Evolutionary conservation across 2,329 filamentous ascomycete species (phyloP).

Genomic region (Colletotrichum sp.): DNA sequence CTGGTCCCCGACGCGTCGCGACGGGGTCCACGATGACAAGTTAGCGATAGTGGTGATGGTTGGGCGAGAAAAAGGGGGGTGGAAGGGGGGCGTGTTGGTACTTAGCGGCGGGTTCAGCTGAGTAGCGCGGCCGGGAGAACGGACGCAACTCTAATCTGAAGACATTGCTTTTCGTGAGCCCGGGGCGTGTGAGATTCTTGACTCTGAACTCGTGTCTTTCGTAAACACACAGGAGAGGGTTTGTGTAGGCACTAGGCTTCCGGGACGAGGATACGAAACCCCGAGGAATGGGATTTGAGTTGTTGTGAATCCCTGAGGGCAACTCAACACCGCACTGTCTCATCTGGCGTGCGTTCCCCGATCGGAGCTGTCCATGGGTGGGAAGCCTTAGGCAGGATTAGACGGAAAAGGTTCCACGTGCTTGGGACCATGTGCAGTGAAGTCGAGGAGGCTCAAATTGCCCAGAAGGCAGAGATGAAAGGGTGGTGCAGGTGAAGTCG

Average conservation of each 20-base stretch:
- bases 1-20: not conserved
- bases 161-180: not conserved
- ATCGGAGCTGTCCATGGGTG: not conserved
- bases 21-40: not conserved
- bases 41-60: conserved; percentile 12
- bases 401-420: conserved; percentile 1
- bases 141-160: conserved; percentile 13
- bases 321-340: conserved; percentile 15
- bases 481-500: conserved; percentile 7
- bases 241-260: not conserved
- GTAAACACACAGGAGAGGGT: not conserved
- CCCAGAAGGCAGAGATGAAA: not conserved
- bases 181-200: not conserved
- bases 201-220: not conserved
- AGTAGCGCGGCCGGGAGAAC: not conserved
- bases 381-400: not conserved
- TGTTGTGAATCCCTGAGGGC: conserved; percentile 17
- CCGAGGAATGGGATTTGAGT: conserved; percentile 17
- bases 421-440: not conserved
- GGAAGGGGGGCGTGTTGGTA: not conserved
- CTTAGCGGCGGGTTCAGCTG: not conserved
- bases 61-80: not conserved
- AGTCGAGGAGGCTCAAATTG: not conserved
- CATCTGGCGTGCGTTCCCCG: conserved; percentile 13
- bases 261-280: not conserved